Base-by-base conservation (phyloP, 345 rosid species). In the Cardamine chenopodiifolia region DNA sequence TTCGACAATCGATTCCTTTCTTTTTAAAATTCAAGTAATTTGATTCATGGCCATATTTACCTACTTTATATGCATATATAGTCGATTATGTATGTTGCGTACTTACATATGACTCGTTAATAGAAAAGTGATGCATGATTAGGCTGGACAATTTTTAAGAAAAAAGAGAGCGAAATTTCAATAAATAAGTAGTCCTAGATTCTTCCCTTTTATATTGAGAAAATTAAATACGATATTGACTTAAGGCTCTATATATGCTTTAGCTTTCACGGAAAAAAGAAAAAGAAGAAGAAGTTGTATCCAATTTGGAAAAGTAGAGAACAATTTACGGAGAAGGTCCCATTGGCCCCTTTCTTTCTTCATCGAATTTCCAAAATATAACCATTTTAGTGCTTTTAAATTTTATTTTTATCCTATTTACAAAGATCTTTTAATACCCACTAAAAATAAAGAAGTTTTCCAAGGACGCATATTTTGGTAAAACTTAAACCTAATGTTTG, bases 221-320 rank as follows among this genome's bases (percentile, higher is more conserved):
- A 18, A 69, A 69, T 19, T 19, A n/a, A 59, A 58, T 71, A 18
- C 53, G n/a, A 44, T 25, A 55, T 62, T 62, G 79, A 62, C 75
- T 54, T 44, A 34, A 3, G 50, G 58, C 59, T 45, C 39, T 9
- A 54, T 53, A 10, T 29, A 68, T 32, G 28, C 57, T 68, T 60
- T 68, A 68, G 49, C 74, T 62, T 69, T 70, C 71, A 76, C 59
- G 80, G 8, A 13, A 17, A 42, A 55, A 48, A 39, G 44, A 28
- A 23, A 42, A 57, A 66, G 13, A 62, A 20, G 69, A 76, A 70
- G 71, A 70, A 63, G 54, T 45, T 70, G 76, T 77, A 70, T 70
- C 66, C 71, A 77, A 77, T 64, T 70, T 70, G 61, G 17, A 64
- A 77, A 77, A 77, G 80, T 56, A 70, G 67, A 77, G 67, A 70